Evolutionary conservation across 202 grass and related monocot genomes (phyloP).

Genomic region (Zoysia matrella): DNA sequence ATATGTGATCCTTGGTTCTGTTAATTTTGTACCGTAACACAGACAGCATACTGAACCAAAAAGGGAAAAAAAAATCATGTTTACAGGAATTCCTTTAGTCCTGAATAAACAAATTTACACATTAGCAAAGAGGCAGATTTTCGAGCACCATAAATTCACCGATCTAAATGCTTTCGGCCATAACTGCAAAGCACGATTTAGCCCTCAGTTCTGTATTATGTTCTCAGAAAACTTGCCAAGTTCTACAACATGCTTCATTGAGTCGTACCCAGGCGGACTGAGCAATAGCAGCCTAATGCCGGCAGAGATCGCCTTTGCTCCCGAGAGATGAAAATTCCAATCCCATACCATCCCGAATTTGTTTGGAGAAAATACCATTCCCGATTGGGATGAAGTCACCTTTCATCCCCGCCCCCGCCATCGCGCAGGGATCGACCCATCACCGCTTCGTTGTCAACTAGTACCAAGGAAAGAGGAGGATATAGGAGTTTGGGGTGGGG

Average conservation of each 20-base stretch:
- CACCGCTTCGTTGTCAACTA: too few relatives aligned
- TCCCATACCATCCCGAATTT: too few relatives aligned
- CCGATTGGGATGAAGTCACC: too few relatives aligned
- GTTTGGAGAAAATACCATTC: too few relatives aligned
- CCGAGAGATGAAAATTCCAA: too few relatives aligned
- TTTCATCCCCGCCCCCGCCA: too few relatives aligned
- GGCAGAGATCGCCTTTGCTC: too few relatives aligned
- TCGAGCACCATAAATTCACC: background rate
- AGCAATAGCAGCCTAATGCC: too few relatives aligned
- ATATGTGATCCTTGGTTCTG: background rate
- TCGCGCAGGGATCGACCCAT: too few relatives aligned
- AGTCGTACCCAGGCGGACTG: background rate
- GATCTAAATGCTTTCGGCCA: background rate
- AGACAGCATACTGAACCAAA: slow-evolving; percentile 1
- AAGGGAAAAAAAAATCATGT: background rate
- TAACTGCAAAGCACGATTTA: background rate
- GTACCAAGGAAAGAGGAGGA: too few relatives aligned
- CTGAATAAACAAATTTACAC: background rate
- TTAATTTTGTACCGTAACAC: background rate
- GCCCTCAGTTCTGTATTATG: background rate
- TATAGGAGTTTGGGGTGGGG: too few relatives aligned
- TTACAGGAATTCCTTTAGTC: background rate
- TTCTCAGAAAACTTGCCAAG: background rate
- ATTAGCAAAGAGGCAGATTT: background rate
- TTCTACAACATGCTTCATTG: background rate